phyloP scores from a whole-genome alignment of 2,329 filamentous ascomycete genomes.

The Phialocephala sp. region DNA sequence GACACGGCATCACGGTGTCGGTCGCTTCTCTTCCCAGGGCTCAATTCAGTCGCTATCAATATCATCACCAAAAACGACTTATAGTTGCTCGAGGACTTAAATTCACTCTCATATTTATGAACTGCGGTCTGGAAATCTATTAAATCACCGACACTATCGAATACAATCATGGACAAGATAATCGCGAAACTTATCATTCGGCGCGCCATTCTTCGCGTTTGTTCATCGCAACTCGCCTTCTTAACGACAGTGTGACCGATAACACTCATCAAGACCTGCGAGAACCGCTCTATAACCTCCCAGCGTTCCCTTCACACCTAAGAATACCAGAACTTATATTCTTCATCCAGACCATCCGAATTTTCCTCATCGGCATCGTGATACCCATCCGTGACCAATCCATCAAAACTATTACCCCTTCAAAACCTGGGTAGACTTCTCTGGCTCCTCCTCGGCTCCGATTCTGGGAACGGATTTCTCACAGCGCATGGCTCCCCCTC shows the following conservation, averaged over 20 bases:
- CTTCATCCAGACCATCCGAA: not conserved
- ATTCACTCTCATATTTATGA: too few relatives aligned
- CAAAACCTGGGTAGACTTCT: not conserved
- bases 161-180: too few relatives aligned
- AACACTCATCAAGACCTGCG: not conserved
- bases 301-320: not conserved
- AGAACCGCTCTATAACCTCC: not conserved
- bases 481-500: constrained; percentile 3
- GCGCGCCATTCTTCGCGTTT: too few relatives aligned
- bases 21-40: too few relatives aligned
- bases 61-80: too few relatives aligned
- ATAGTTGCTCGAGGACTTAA: too few relatives aligned
- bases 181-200: too few relatives aligned
- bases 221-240: too few relatives aligned
- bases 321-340: not conserved
- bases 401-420: constrained; percentile 7
- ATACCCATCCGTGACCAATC: not conserved
- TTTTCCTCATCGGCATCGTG: not conserved
- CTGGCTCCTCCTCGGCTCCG: constrained; percentile 2
- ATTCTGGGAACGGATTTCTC: constrained; percentile 9
- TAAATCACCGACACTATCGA: too few relatives aligned
- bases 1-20: not conserved
- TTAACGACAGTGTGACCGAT: not conserved
- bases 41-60: too few relatives aligned
- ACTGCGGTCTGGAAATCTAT: too few relatives aligned